Percentiles rank a stretch among this genome's conserved stretches.
phyloP scores from a whole-genome alignment of 148 eudicot species.

The Rhododendron henanense region DNA sequence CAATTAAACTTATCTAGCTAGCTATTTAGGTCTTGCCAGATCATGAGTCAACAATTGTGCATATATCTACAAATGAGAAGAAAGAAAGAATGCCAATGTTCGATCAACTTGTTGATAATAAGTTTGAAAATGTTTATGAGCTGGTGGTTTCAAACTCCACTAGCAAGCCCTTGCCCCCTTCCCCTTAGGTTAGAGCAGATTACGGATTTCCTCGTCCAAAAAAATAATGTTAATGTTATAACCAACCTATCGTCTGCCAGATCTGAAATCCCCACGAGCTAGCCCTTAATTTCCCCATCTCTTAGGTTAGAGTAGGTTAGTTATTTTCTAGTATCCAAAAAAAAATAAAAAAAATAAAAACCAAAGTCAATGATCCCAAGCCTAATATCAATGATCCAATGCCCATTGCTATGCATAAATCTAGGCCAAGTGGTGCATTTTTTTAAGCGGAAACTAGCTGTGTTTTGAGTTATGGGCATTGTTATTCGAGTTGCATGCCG shows the following conservation, averaged over 20 bases:
- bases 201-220: too few relatives aligned
- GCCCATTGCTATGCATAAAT: background rate
- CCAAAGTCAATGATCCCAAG: background rate
- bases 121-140: background rate
- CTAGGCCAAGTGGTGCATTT: background rate
- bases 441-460: background rate
- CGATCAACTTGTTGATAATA: background rate
- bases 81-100: background rate
- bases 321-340: too few relatives aligned
- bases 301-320: too few relatives aligned
- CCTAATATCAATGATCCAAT: background rate
- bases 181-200: too few relatives aligned
- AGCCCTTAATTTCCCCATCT: too few relatives aligned
- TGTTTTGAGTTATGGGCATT: too few relatives aligned
- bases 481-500: background rate
- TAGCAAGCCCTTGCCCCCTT: too few relatives aligned
- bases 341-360: too few relatives aligned
- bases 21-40: background rate
- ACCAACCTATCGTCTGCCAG: too few relatives aligned
- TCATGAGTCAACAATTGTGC: background rate
- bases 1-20: background rate
- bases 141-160: background rate
- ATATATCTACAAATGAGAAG: background rate
- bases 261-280: too few relatives aligned
- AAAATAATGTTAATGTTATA: background rate